Conservation (phyloP, 441 rosid species). For the Jatropha multifida region DNA sequence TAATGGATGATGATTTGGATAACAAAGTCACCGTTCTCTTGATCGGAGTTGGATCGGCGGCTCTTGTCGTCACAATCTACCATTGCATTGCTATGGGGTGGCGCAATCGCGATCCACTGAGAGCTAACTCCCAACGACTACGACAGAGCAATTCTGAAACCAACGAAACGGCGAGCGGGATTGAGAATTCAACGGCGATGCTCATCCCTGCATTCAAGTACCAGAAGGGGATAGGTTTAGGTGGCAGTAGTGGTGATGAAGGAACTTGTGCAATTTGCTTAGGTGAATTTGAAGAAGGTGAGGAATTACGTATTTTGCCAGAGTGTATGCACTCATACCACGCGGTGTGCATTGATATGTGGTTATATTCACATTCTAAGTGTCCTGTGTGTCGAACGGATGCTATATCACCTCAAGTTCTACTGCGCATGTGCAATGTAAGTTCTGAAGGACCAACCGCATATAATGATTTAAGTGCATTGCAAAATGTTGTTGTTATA, state of each 20-base stretch:
- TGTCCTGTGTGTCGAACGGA: constrained; percentile 81
- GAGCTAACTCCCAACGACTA: not conserved
- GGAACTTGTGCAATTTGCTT: constrained; percentile 64
- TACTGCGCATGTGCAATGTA: not conserved
- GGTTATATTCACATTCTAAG: constrained; percentile 75
- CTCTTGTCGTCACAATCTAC: constrained; percentile 37
- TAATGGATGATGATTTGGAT: not conserved
- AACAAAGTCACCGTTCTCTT: constrained; percentile 24
- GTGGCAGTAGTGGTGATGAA: constrained; percentile 20
- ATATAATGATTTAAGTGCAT: constrained; percentile 7
- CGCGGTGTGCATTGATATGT: constrained; percentile 78
- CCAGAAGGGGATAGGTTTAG: constrained; percentile 27
- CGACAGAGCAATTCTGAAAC: not conserved
- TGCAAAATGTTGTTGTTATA: constrained; percentile 16
- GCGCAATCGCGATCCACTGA: constrained; percentile 15
- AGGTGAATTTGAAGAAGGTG: constrained; percentile 69
- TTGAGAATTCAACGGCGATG: constrained; percentile 32
- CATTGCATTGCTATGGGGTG: constrained; percentile 36
- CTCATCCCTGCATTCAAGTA: constrained; percentile 41
- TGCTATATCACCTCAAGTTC: constrained; percentile 28
- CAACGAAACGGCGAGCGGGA: constrained; percentile 14
- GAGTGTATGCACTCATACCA: constrained; percentile 76
- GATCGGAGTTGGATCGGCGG: constrained; percentile 31
- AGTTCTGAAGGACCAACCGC: not conserved
- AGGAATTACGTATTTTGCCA: constrained; percentile 61